Base-by-base conservation (phyloP, 306 rosid genomes). In the Cicer yamashitae region DNA sequence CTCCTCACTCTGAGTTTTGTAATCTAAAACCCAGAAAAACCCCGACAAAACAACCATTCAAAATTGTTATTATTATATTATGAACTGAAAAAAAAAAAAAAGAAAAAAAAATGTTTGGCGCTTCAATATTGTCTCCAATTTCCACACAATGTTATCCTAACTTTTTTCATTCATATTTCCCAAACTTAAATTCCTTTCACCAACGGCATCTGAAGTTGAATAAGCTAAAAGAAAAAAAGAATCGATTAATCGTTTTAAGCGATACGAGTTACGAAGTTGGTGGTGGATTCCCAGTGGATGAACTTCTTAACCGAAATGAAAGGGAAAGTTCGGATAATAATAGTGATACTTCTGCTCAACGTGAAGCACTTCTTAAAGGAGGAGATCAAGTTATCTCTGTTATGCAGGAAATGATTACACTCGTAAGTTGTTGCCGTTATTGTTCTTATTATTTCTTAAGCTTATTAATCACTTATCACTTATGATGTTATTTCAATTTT, bases 371-470 rank as follows among this genome's bases (percentile, higher is more conserved):
- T 5, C 93, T 94, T 61, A 86, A 67, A 54, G 98, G 98, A 15
- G 98, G 96, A 0, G 94, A 94, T n/a, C 98, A 94, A 70, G 97
- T 94, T 66, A 85, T 89, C 46, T 94, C 98, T 63, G 97, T 94
- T 76, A 90, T 94, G 14, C 74, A 94, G 70, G 96, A 91, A 81
- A 90, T 91, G 86, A 86, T 91, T 71, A 47, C 76, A 56, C 87
- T 94, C 22, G 98, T 94, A 58, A 73, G 93, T 70, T 13, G 3
- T 30, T 57, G 13, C 13, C 8, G 12, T 43, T n/a, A 34, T 30
- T 30, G 34, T 30, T 30, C 34, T 30, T 30, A 30, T 30, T 30
- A 30, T 30, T 30, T 5, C 37, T 30, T 30, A 30, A 30, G 37
- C 37, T 30, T 30, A 30, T 30, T 30, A 30, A 30, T 30, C 37